Evolutionary conservation across 306 rosid species (phyloP), one percentile per base, ranked within the genome.

Genomic region (Geum urbanum): DNA sequence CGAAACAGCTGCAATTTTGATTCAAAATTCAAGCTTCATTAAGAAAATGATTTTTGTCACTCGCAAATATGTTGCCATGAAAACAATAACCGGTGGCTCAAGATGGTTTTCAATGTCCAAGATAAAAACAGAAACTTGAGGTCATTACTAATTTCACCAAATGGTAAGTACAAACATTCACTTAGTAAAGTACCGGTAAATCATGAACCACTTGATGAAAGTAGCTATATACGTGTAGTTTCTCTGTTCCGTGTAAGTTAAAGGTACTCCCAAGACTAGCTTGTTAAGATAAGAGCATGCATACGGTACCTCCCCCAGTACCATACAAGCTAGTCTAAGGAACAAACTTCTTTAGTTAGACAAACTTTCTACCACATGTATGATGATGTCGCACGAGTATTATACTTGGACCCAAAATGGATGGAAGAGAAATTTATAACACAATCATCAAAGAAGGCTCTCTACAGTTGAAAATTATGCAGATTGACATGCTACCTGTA

Each of bases 1-100:
- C 98, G 18, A 75, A 85, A 78, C 98, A 92, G 91, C 96, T 89
- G 82, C 53, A 63, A 4, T 51, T 72, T 73, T 63, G 11, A 72
- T 74, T 19, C 27, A 9, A 74, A 32, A 84, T 57, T 44, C 70
- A 64, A 71, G 15, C 64, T 27, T 39, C 48, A 32, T 57, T 47
- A 9, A 57, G 16, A 51, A 15, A 8, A 8, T 32, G 37, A 16
- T 14, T 46, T 22, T 8, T 20, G 5, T 9, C 32, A 15, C 18
- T 16, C 8, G 6, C 3, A 20, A 19, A n/a, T 11, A 3, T 12
- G 41, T 0, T 37, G 18, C 37, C 40, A 14, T 14, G 3, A 37
- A 48, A 39, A 19, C 51, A 39, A 14, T 20, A 57, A 24, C n/a
- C 46, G 15, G 27, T 40, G 24, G 41, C 52, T 39, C 51, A 49